phyloP scores from a whole-genome alignment of 2,329 filamentous ascomycete species.

The Calycina marina region DNA sequence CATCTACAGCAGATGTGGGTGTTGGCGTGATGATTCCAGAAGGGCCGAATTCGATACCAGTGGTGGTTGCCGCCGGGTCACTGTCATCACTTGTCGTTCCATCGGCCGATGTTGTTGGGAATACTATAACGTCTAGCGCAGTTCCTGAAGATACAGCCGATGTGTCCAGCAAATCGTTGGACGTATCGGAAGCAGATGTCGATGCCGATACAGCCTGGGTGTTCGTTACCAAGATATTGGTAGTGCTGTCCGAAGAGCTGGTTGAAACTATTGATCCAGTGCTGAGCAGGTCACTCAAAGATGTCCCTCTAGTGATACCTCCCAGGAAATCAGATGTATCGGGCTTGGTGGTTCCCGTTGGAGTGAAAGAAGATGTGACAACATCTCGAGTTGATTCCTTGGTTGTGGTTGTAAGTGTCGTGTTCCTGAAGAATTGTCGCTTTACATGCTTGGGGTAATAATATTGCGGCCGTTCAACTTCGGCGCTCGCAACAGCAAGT shows the following conservation, averaged over 20 bases:
- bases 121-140: neutral
- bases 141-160: neutral
- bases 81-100: neutral
- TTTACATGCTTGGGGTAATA: constrained; percentile 44
- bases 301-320: constrained; percentile 4
- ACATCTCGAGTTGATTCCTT: constrained; percentile 7
- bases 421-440: constrained; percentile 27
- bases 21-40: neutral
- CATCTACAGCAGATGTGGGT: neutral
- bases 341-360: constrained; percentile 6
- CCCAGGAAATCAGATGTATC: constrained; percentile 12
- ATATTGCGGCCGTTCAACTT: constrained; percentile 32
- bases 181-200: neutral
- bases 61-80: neutral
- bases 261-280: constrained; percentile 1
- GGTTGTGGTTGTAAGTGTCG: constrained; percentile 9
- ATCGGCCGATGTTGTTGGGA: neutral
- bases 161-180: neutral
- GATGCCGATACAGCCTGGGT: neutral
- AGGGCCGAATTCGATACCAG: neutral
- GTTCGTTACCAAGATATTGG: neutral
- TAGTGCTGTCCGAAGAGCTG: neutral
- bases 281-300: constrained; percentile 1
- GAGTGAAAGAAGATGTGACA: constrained; percentile 3
- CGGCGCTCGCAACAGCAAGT: constrained; percentile 29